Conservation (phyloP, 2,329 filamentous ascomycete genomes). For the Botrytis galanthina region DNA sequence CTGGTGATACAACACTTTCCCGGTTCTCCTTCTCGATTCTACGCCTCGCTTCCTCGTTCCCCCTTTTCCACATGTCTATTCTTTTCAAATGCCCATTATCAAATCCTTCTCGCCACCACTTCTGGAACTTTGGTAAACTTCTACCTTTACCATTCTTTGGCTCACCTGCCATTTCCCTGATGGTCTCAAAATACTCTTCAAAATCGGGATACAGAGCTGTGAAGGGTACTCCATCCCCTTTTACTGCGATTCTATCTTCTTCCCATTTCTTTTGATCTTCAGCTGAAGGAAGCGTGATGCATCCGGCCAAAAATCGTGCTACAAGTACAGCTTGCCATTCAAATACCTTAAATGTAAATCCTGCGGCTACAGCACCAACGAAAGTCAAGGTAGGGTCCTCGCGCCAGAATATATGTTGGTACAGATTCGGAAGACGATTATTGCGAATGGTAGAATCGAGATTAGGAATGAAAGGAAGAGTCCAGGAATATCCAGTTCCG, state of each 20-base stretch:
- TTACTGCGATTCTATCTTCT: constrained; percentile 48
- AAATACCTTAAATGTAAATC: constrained; percentile 66
- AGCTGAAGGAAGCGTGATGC: constrained; percentile 48
- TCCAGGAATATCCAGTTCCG: constrained; percentile 65
- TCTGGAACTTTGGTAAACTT: constrained; percentile 45
- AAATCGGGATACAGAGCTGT: constrained; percentile 59
- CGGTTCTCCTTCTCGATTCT: constrained; percentile 23
- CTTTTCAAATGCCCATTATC: constrained; percentile 54
- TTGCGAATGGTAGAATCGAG: constrained; percentile 47
- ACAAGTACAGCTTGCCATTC: constrained; percentile 66
- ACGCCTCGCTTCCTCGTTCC: constrained; percentile 45
- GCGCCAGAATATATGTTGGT: constrained; percentile 56
- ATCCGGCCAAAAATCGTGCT: constrained; percentile 56
- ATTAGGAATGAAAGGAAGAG: constrained; percentile 57
- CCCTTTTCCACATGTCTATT: constrained; percentile 56
- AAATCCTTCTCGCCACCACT: constrained; percentile 50
- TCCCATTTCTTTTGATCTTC: constrained; percentile 58
- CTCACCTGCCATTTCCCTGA: constrained; percentile 51
- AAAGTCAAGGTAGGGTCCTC: constrained; percentile 56
- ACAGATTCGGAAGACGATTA: constrained; percentile 55
- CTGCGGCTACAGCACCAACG: constrained; percentile 55
- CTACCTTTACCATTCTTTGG: constrained; percentile 46
- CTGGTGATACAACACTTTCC: background rate
- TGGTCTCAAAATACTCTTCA: constrained; percentile 60
- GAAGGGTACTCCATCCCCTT: constrained; percentile 58